Percentiles rank a stretch among this genome's conserved stretches.
phyloP scores from a whole-genome alignment of 192 early-diverging fungal species.

The Funneliformis geosporum region DNA sequence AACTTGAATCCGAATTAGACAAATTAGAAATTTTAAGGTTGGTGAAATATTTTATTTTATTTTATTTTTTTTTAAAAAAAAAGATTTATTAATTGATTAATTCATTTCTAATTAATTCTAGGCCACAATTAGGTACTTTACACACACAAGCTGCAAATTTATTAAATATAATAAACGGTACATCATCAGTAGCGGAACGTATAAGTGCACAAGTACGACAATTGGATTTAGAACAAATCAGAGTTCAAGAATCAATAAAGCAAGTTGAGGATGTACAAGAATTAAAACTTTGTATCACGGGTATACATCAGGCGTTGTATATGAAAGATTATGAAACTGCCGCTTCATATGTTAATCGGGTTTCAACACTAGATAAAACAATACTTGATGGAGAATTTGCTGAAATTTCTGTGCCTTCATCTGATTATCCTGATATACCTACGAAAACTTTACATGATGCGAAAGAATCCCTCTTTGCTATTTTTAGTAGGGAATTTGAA shows the following conservation, averaged over 20 bases:
- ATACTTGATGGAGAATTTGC: constrained; percentile 66
- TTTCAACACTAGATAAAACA: constrained; percentile 56
- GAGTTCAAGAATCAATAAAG: constrained; percentile 67
- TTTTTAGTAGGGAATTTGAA: constrained; percentile 81
- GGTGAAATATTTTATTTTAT: background rate
- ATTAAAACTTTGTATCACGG: constrained; percentile 67
- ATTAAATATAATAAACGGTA: constrained; percentile 60
- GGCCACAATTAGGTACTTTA: constrained; percentile 56
- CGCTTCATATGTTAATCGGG: constrained; percentile 62
- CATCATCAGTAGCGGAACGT: constrained; percentile 72
- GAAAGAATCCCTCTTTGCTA: constrained; percentile 62
- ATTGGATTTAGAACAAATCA: constrained; percentile 78
- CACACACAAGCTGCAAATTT: constrained; percentile 50
- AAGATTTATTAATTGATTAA: background rate
- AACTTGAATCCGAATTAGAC: constrained; percentile 54
- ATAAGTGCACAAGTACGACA: constrained; percentile 86
- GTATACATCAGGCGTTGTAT: constrained; percentile 63
- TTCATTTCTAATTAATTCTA: constrained; percentile 17
- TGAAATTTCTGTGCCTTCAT: constrained; percentile 57
- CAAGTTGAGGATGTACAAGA: constrained; percentile 78
- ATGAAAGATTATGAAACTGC: constrained; percentile 68
- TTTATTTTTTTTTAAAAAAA: background rate
- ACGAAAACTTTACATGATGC: constrained; percentile 59
- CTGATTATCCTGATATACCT: constrained; percentile 57
- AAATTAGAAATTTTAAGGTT: constrained; percentile 59